Evolutionary conservation across 257 asterid genomes (phyloP), one percentile per base, ranked within the genome.

Genomic region (Striga asiatica): DNA sequence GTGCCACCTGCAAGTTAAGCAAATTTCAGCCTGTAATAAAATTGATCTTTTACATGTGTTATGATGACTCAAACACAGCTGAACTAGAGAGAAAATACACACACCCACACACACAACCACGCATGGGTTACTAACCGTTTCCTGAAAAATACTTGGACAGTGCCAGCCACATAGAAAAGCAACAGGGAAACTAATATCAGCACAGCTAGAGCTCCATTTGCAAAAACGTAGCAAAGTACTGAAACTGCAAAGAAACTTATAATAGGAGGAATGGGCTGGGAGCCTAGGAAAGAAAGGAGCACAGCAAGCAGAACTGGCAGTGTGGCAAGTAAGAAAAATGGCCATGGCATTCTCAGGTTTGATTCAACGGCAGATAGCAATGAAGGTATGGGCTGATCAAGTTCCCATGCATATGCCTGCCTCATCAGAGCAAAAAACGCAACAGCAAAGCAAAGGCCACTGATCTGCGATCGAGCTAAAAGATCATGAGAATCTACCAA

Each of bases 401-500:
- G 68, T 65, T 92, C 97, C 89, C 97, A 82, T 62, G 92, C 85
- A 65, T 77, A 63, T 25, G 97, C 86, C 80, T 88, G 99, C 71
- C 85, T 78, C 94, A 82, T 88, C 70, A 88, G 81, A 77, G 94
- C 94, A 8, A 84, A 92, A 75, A 84, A 81, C 39, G 75, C 78
- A 52, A 82, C 86, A 59, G 99, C 86, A 55, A 84, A 38, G 66
- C 83, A 77, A 58, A 82, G 84, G 56, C 95, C 89, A 65, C 68
- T 71, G 66, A 85, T 78, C 95, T 85, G 89, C 89, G 69, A 37
- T 51, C 68, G 67, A 77, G 54, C 67, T 34, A 73, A 71, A 60
- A 31, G 2, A 24, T 47, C 52, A 52, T 62, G 56, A 62, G 65
- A 58, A 27, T 10, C 51, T 25, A 54, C 51, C 46, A 53, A 34